Evolutionary conservation across 2,329 filamentous ascomycete species (phyloP).

Genomic region (Orbilia brochopaga): DNA sequence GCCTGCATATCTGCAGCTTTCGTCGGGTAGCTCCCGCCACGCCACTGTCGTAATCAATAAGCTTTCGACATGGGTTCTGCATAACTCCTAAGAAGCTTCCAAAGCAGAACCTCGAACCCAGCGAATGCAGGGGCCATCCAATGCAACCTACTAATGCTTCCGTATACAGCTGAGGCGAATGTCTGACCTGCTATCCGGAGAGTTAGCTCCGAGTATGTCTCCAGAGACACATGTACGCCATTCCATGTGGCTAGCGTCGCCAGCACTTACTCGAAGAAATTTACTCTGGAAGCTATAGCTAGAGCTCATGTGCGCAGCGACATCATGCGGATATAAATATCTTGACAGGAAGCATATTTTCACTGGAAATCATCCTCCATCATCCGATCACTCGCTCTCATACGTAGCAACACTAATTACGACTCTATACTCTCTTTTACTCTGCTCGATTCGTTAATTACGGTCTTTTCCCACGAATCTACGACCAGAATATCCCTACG

Average conservation of each 20-base stretch:
- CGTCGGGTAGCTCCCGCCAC: background rate
- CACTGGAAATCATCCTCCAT: background rate
- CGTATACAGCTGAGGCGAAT: background rate
- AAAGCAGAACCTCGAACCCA: constrained; percentile 11
- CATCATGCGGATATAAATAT: too few relatives aligned
- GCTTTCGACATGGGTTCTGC: background rate
- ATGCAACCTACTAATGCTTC: constrained; percentile 6
- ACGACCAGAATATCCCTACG: background rate
- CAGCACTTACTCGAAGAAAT: too few relatives aligned
- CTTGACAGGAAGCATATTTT: too few relatives aligned
- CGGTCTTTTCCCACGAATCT: background rate
- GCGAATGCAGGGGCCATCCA: constrained; percentile 3
- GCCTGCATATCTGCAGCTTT: too few relatives aligned
- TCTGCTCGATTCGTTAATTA: background rate
- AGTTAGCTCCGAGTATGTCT: background rate
- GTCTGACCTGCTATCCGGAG: constrained; percentile 2
- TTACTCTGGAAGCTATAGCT: too few relatives aligned
- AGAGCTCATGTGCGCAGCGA: too few relatives aligned
- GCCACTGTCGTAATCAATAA: background rate
- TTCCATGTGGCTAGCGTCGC: too few relatives aligned
- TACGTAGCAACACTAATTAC: too few relatives aligned
- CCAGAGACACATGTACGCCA: background rate
- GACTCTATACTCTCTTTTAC: background rate
- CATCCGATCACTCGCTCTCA: background rate
- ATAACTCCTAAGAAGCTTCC: background rate